phyloP scores from a whole-genome alignment of 2,329 filamentous ascomycete species.

The Curvularia eragrostidis region DNA sequence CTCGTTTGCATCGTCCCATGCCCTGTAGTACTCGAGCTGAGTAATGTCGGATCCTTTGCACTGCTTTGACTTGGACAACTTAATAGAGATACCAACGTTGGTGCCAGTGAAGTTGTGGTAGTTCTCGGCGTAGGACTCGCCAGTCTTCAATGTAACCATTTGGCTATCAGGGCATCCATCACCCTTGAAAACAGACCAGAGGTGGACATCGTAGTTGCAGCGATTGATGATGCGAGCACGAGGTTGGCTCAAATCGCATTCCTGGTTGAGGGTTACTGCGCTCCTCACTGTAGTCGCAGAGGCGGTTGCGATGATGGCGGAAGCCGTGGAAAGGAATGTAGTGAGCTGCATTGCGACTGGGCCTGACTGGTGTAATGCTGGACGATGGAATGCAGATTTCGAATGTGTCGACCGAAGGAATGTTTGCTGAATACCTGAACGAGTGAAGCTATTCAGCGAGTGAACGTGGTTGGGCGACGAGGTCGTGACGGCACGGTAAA shows the following conservation, averaged over 20 bases:
- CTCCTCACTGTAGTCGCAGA: conserved; percentile 24
- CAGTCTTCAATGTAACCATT: conserved; percentile 36
- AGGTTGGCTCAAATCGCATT: conserved; percentile 23
- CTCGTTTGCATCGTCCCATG: conserved; percentile 12
- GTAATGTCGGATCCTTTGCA: conserved; percentile 42
- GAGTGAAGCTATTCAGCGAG: conserved; percentile 53
- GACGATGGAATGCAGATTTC: conserved; percentile 28
- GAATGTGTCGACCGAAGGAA: conserved; percentile 38
- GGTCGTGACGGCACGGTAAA: conserved; percentile 48
- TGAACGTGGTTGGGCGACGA: conserved; percentile 41
- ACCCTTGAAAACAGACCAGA: conserved; percentile 49
- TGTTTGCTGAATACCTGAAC: conserved; percentile 49
- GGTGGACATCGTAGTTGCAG: conserved; percentile 47
- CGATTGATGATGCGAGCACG: conserved; percentile 47
- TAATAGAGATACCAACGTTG: conserved; percentile 47
- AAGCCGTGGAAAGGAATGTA: conserved; percentile 38
- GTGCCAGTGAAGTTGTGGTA: conserved; percentile 27
- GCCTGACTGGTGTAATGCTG: conserved; percentile 19
- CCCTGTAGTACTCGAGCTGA: conserved; percentile 50
- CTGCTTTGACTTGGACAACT: conserved; percentile 45
- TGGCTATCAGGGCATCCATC: conserved; percentile 32
- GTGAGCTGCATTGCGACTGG: conserved; percentile 44
- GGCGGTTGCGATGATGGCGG: conserved; percentile 41
- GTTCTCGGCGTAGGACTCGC: conserved; percentile 44
- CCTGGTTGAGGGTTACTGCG: conserved; percentile 26